These are phyloP conservation scores for Ophiosphaerella korrae DNA, from an alignment of 2,329 filamentous ascomycete genomes.

Conservation along the genomic window DNA sequence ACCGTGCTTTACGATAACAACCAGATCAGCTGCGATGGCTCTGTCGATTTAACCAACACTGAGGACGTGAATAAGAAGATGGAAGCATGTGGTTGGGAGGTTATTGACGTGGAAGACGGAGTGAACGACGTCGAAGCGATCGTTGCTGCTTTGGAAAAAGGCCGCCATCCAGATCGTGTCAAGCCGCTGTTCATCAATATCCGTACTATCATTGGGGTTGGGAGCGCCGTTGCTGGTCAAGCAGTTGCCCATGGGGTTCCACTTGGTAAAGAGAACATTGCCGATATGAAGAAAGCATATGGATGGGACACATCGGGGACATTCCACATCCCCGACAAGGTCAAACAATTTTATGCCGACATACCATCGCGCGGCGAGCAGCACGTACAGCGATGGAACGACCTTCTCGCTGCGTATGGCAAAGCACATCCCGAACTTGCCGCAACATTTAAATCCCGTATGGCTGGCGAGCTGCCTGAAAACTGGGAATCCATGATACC, in stretches of 20 bases:
- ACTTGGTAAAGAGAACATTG: slow-evolving; percentile 58
- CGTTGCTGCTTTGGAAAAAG: slow-evolving; percentile 54
- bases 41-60: slow-evolving; percentile 59
- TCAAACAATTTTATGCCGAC: slow-evolving; percentile 60
- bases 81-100: slow-evolving; percentile 61
- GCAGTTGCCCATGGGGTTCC: slow-evolving; percentile 64
- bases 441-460: slow-evolving; percentile 54
- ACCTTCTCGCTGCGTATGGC: slow-evolving; percentile 51
- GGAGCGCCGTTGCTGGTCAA: slow-evolving; percentile 52
- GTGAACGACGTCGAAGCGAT: slow-evolving; percentile 57
- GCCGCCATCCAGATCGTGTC: slow-evolving; percentile 48
- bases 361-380: slow-evolving; percentile 50
- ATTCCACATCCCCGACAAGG: slow-evolving; percentile 54
- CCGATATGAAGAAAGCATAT: slow-evolving; percentile 58
- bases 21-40: slow-evolving; percentile 64
- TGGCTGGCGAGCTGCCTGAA: slow-evolving; percentile 54
- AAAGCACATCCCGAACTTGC: slow-evolving; percentile 55
- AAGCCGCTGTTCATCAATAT: slow-evolving; percentile 65
- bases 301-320: slow-evolving; percentile 57
- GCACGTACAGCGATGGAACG: slow-evolving; percentile 56
- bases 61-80: slow-evolving; percentile 65
- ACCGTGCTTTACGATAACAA: slow-evolving; percentile 67
- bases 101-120: slow-evolving; percentile 60
- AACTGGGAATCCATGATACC: slow-evolving; percentile 59
- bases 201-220: slow-evolving; percentile 61